phyloP scores from a whole-genome alignment of 1,284 basidiomycete genomes.

The Apiotrichum mycotoxinovorans region DNA sequence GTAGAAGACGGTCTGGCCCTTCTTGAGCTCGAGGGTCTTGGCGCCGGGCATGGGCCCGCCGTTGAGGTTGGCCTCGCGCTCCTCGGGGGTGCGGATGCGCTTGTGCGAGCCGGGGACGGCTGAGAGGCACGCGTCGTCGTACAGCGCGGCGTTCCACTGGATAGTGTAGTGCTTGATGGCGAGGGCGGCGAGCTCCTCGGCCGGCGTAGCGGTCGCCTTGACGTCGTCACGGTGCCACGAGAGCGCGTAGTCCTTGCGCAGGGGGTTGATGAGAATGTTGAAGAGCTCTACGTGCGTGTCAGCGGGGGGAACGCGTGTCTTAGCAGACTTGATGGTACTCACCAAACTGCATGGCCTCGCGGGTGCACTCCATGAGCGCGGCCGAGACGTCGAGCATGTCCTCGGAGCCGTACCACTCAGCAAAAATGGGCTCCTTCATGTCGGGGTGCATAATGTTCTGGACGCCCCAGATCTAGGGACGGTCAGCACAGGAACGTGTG shows the following conservation, averaged over 20 bases:
- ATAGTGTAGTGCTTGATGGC: constrained; percentile 65
- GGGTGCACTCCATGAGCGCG: constrained; percentile 59
- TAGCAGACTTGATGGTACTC: constrained; percentile 27
- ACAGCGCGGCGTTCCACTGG: constrained; percentile 81
- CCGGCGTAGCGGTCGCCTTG: constrained; percentile 58
- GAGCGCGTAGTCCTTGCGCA: constrained; percentile 65
- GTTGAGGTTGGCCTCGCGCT: constrained; percentile 58
- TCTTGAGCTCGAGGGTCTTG: constrained; percentile 59
- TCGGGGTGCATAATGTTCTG: constrained; percentile 76
- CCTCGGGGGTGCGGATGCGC: constrained; percentile 59
- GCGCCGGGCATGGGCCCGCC: constrained; percentile 68
- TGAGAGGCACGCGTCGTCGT: constrained; percentile 68
- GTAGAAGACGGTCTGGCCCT: constrained; percentile 75
- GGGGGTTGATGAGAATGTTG: constrained; percentile 72
- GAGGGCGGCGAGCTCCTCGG: constrained; percentile 63
- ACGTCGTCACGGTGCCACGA: constrained; percentile 82
- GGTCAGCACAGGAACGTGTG: too few species aligned
- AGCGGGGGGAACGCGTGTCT: constrained; percentile 8
- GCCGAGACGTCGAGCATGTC: constrained; percentile 56
- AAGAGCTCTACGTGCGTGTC: constrained; percentile 61
- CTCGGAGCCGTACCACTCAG: constrained; percentile 65
- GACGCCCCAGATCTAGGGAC: constrained; percentile 59
- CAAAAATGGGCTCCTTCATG: constrained; percentile 60
- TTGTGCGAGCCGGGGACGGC: constrained; percentile 70
- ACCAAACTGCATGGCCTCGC: constrained; percentile 67